Base-by-base conservation (phyloP, 169 alveolate species). In the Plasmodium adleri region DNA sequence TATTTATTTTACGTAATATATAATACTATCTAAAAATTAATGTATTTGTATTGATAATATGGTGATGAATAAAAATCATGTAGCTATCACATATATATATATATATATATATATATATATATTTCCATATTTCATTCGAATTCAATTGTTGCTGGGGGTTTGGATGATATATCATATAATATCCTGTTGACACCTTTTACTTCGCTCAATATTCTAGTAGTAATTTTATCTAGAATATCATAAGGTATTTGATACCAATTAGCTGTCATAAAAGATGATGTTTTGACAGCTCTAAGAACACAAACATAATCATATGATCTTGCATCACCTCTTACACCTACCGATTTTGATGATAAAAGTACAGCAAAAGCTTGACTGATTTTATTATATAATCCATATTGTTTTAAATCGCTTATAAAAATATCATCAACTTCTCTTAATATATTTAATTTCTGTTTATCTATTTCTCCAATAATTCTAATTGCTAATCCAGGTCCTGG, bases 401-500 rank as follows among this genome's bases (percentile, higher is more conserved):
- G 60, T 62, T 83, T 89, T 28, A 92, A 88, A 63, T 89, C 95
- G 66, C 90, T 94, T 20, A 92, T 76, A 63, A 90, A 86, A 73
- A 88, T 88, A 47, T 92, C 91, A 87, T 92, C 95, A 9, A 94
- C 95, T 68, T 88, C 93, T 59, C 96, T 83, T 54, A 92, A 93
- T n/a, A 89, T 88, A 15, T 90, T 88, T n/a, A 94, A 92, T 67
- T 90, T 90, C n/a, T 94, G 94, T 39, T 93, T 92, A 32, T 76
- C 75, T 13, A 94, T 73, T 45, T 83, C 94, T 63, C 95, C 96
- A 8, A 94, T 67, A 17, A 94, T 93, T 9, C 96, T 74, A 4
- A 88, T 92, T 22, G 95, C 96, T 43, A 94, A 94, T 22, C 95
- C 95, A 12, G 96, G 96, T 7, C 96, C 96, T 9, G 96, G 96